Percentiles rank a stretch among this genome's conserved stretches.
Evolutionary conservation across 768 basidiomycete species (phyloP).

Genomic region (Fistulinella prunicolor): DNA sequence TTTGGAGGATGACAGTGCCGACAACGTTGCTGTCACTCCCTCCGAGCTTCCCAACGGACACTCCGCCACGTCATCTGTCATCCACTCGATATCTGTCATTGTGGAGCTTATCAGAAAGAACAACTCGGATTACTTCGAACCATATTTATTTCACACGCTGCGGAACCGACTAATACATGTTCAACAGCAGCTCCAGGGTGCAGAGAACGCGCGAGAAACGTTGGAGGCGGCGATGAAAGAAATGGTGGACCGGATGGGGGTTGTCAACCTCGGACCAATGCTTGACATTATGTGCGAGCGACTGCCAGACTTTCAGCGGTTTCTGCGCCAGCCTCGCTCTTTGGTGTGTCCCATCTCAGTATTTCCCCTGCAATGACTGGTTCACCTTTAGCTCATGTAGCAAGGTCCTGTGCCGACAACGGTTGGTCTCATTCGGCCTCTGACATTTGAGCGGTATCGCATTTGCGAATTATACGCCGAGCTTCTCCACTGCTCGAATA

Average conservation of each 20-base stretch:
- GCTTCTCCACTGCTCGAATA: conserved; percentile 95
- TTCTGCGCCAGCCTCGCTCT: conserved; percentile 71
- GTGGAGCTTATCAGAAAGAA: conserved; percentile 96
- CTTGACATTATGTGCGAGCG: conserved; percentile 69
- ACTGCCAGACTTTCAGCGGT: conserved; percentile 65
- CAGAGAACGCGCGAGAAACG: conserved; percentile 60
- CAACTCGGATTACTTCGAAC: conserved; percentile 98
- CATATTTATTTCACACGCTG: conserved; percentile 91
- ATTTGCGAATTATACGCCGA: conserved; percentile 98
- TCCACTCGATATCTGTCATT: conserved; percentile 82
- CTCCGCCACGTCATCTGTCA: conserved; percentile 72
- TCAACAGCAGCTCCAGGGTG: conserved; percentile 63
- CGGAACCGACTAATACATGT: conserved; percentile 87
- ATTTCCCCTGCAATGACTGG: conserved; percentile 4
- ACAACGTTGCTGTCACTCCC: conserved; percentile 6
- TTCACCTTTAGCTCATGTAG: conserved; percentile 36
- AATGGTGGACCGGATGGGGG: conserved; percentile 80
- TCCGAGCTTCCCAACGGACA: conserved; percentile 39
- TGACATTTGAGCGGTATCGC: conserved; percentile 93
- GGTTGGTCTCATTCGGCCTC: conserved; percentile 68
- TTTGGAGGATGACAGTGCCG: conserved; percentile 10
- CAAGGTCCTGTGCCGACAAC: conserved; percentile 68
- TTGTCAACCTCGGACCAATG: conserved; percentile 87
- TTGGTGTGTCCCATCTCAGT: conserved; percentile 52
- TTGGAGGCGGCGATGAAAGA: conserved; percentile 73